Base-by-base conservation (phyloP, 768 basidiomycete genomes). In the Clavaria fumosa region DNA sequence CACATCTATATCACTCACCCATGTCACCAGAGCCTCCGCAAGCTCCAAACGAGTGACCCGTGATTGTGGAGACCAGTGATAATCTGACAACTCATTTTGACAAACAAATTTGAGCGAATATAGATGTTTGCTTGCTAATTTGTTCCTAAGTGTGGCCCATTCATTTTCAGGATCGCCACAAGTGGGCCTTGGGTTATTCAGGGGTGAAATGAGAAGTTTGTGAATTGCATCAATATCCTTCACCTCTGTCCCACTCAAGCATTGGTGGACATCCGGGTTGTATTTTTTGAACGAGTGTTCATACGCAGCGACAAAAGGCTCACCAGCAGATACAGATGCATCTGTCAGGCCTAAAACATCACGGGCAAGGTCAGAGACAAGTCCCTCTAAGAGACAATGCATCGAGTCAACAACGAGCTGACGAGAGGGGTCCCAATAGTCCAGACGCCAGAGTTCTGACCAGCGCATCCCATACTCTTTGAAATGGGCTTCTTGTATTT, bases 391-490 rank as follows among this genome's bases (percentile, higher is more conserved):
- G 0, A 63, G 32, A 15, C 50, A 52, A 38, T 64, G 63, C 61
- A 63, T 62, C 3, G 46, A 38, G 40, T 63, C 61, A 26, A 63
- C 41, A 10, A 59, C 48, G 5, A 50, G 37, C 43, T 50, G 55
- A 1, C 38, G 38, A 9, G 50, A 45, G 1, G 56, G 57, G 33
- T 63, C 49, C 58, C 58, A 64, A 41, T 64, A 64, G 2, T 48
- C 44, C 0, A 65, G 47, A 0, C 52, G 41, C 39, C 57, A 50
- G 1, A 60, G 21, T 37, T 52, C 49, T 7, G 50, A 49, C 49
- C 47, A 54, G 2, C 53, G 49, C 20, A 51, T 31, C n/a, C 56
- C 56, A 35, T 44, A 35, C 11, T 43, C 24, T 2, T 49, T 30
- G 37, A 48, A 48, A 4, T 57, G 39, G 3, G 22, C 30, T 9